These are phyloP conservation scores for Leucocoprinus leucothites DNA, from an alignment of 768 basidiomycete species.

Conservation along the genomic window DNA sequence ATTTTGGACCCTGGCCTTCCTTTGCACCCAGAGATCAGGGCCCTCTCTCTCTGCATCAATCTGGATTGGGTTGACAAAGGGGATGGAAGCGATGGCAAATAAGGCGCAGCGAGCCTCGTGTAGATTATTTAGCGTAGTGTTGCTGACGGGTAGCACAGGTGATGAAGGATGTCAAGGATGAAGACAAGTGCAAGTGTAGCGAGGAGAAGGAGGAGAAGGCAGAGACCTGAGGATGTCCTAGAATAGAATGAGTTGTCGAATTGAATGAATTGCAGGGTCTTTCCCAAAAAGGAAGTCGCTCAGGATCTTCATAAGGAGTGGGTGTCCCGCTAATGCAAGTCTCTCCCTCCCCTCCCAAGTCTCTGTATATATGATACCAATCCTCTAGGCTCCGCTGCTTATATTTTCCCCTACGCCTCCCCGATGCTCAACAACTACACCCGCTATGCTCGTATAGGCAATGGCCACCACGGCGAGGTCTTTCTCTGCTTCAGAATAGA, in stretches of 20 bases:
- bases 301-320: conserved; percentile 32
- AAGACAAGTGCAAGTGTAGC: conserved; percentile 42
- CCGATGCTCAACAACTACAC: conserved; percentile 84
- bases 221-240: conserved; percentile 1
- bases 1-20: conserved; percentile 8
- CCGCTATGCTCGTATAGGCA: conserved; percentile 72
- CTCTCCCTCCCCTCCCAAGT: conserved; percentile 27
- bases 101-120: neutral
- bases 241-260: conserved; percentile 15
- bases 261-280: conserved; percentile 22
- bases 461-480: conserved; percentile 90
- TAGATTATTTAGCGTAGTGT: too few relatives aligned
- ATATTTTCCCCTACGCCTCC: conserved; percentile 38
- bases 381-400: conserved; percentile 39
- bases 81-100: neutral
- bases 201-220: conserved; percentile 13
- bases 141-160: conserved; percentile 28
- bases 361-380: conserved; percentile 15
- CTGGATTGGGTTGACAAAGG: too few relatives aligned
- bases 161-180: conserved; percentile 44
- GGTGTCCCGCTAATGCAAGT: conserved; percentile 21
- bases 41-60: neutral
- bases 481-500: conserved; percentile 55
- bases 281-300: conserved; percentile 24
- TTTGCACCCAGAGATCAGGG: conserved; percentile 11